Percentiles rank a stretch among this genome's conserved stretches.
Evolutionary conservation across 495 filamentous ascomycete species (phyloP).

Genomic region (Bathelium albidoporum): DNA sequence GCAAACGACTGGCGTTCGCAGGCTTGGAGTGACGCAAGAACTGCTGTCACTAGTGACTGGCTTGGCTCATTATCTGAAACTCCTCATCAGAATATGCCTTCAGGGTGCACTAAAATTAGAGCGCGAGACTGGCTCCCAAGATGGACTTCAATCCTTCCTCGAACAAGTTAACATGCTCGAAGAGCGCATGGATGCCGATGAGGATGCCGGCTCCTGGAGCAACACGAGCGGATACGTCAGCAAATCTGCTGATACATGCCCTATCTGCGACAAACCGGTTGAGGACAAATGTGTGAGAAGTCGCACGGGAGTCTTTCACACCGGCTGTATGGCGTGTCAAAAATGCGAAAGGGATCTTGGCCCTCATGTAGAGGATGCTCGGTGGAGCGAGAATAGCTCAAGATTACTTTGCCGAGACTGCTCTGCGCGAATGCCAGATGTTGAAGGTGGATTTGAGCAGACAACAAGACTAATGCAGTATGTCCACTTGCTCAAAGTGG

Average conservation of each 20-base stretch:
- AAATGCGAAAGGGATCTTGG: slow-evolving; percentile 66
- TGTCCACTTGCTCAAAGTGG: slow-evolving; percentile 82
- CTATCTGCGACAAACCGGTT: slow-evolving; percentile 70
- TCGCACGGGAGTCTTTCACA: slow-evolving; percentile 71
- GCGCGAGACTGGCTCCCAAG: slow-evolving; percentile 60
- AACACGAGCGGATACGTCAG: slow-evolving; percentile 64
- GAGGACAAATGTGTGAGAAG: slow-evolving; percentile 80
- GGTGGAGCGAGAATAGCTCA: slow-evolving; percentile 54
- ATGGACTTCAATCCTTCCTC: slow-evolving; percentile 72
- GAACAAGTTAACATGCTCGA: slow-evolving; percentile 51
- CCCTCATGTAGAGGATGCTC: slow-evolving; percentile 49
- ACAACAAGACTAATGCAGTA: slow-evolving; percentile 86
- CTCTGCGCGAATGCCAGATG: slow-evolving; percentile 41
- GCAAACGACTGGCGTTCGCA: slow-evolving; percentile 74
- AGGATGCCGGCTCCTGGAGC: slow-evolving; percentile 59
- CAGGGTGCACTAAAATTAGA: slow-evolving; percentile 90
- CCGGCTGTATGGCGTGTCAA: slow-evolving; percentile 64
- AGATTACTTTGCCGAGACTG: slow-evolving; percentile 62
- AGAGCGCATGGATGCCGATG: slow-evolving; percentile 30
- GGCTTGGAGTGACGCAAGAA: slow-evolving; percentile 95
- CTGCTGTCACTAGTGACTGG: slow-evolving; percentile 90
- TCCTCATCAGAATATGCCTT: slow-evolving; percentile 91
- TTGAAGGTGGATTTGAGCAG: slow-evolving; percentile 45
- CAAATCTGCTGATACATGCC: slow-evolving; percentile 65
- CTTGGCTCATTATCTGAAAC: slow-evolving; percentile 94